Evolutionary conservation across 176 grass and related monocot species (phyloP), one percentile per base, ranked within the genome.

Genomic region (Aegilops umbellulata): DNA sequence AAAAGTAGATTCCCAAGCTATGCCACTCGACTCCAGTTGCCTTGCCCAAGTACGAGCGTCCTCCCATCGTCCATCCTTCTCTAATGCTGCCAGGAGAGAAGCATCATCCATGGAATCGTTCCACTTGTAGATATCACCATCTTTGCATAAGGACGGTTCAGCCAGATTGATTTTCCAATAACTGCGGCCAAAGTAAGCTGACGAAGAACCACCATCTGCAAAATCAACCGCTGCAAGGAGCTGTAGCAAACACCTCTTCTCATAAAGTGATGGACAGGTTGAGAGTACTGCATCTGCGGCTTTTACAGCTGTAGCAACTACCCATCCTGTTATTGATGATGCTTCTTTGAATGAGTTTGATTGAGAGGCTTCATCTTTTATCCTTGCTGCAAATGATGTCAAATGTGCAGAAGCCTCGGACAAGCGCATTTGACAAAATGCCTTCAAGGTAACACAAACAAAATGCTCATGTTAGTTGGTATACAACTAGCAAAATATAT

Each of bases 381-480:
- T 91, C 90, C 90, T 88, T 7, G 51, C 32, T 34, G 93, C 92
- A 89, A 98, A 98, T 87, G 93, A 89, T 85, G 93, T 79, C 74
- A 98, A 83, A 89, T 95, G 90, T 29, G 86, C 88, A 35, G 96
- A 95, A 60, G 96, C 96, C 82, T 98, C 96, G 4, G 92, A 46
- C 42, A 98, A 73, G 61, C 96, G 90, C 96, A 98, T 98, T 92
- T 98, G 96, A 85, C 88, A 95, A 92, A 98, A 98, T 76, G 96
- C 96, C 96, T 98, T 74, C 82, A 69, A 86, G 29, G 84, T 88
- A 82, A 46, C 10, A 86, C 30, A 78, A 79, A 82, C 25, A 76
- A 76, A 65, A 84, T 51, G 11, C 49, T 74, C 47, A 83, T 67
- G 44, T 79, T 82, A 90, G 66, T 47, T 88, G 41, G 74, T 83